Evolutionary conservation across 2,329 filamentous ascomycete genomes (phyloP).

Genomic region (Aureobasidium sp.): DNA sequence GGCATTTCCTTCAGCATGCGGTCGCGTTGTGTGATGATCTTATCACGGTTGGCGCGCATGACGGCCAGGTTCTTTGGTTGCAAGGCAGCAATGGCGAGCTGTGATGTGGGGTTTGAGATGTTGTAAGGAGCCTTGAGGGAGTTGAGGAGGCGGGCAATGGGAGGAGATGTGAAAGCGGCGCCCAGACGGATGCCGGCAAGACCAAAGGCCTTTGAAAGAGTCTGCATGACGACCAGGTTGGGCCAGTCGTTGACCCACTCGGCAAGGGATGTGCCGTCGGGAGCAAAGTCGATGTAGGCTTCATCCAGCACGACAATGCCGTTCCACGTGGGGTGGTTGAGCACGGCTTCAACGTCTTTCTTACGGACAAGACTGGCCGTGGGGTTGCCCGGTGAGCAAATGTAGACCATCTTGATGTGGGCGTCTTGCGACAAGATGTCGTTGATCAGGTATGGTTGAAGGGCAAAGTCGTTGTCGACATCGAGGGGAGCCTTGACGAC

Average conservation of each 20-base stretch:
- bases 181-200: conserved; percentile 89
- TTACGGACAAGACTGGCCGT: conserved; percentile 75
- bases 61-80: conserved; percentile 58
- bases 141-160: conserved; percentile 76
- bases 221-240: conserved; percentile 97
- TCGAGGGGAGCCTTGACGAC: conserved; percentile 82
- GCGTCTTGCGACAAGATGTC: conserved; percentile 56
- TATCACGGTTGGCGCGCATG: conserved; percentile 65
- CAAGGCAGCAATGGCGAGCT: conserved; percentile 69
- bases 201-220: conserved; percentile 94
- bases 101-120: conserved; percentile 79
- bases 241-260: conserved; percentile 90
- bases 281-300: conserved; percentile 92
- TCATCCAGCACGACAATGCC: conserved; percentile 90
- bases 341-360: conserved; percentile 62
- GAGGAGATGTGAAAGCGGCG: conserved; percentile 68
- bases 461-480: conserved; percentile 61
- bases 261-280: conserved; percentile 70
- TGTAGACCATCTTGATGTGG: conserved; percentile 78
- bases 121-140: conserved; percentile 95
- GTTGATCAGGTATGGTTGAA: conserved; percentile 65
- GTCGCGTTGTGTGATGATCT: conserved; percentile 70
- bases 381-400: conserved; percentile 93
- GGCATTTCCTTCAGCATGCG: conserved; percentile 68
- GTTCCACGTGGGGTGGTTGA: conserved; percentile 90